Base-by-base conservation (phyloP, 2,329 filamentous ascomycete species). In the Monosporascus sp. region DNA sequence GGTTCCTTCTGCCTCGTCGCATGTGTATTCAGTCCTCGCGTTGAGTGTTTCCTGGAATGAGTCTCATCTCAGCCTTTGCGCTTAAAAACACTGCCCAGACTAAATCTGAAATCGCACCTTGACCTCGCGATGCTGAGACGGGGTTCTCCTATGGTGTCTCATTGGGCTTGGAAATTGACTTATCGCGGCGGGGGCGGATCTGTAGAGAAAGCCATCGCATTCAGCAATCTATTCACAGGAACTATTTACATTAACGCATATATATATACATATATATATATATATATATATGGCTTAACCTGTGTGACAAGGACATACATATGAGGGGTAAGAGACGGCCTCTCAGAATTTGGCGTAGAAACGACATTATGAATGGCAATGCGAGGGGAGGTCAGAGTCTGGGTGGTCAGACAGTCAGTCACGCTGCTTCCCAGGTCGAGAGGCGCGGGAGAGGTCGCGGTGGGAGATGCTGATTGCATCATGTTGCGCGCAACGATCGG, bases 1-100 rank as follows among this genome's bases (percentile, higher is more conserved):
- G 3, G 88, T 85, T 49, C 91, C 91, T 65, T 96, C 91, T 60
- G 87, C 79, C 62, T 93, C 87, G 68, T 91, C 92, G 64, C 87
- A 94, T 56, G 83, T 87, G 71, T 95, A 96, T 67, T 94, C 86
- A 31, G 91, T 92, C 55, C 85, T 85, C 51, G 93, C 93, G 77
- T 97, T 87, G 64, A 96, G 83, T 3, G 93, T 97, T 84, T 96
- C 92, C 88, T 93, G 63, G 5, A 24, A 52, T 17, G 22, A 28
- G 47, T 44, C 38, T 24, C 24, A 48, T 24, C 41, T 55, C 49
- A 60, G 58, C 40, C 47, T 41, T 43, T 37, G 49, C 35, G 37
- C 51, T 20, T 41, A 37, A 11, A 24, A 24, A 35, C 11, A 35
- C 5, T 35, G 9, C 11, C 31, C 31, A 35, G 61, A n/a, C 31